Base-by-base conservation (phyloP, 345 rosid species). In the Linum lewisii region DNA sequence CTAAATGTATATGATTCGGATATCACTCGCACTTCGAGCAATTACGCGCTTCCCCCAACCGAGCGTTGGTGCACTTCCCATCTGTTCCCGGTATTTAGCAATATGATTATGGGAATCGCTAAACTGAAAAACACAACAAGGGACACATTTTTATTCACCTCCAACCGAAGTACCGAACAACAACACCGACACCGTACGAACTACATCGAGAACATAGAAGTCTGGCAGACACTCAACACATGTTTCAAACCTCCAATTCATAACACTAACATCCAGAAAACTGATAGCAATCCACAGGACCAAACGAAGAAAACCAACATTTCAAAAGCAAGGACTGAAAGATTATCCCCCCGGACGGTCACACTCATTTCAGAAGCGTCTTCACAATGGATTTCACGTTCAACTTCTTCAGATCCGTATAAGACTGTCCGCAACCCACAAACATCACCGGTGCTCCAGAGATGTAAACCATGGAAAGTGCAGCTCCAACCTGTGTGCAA, bases 381-480 rank as follows among this genome's bases (percentile, higher is more conserved):
- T 93, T 90, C 44, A 83, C 95, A 6, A 94, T 90, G 6, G 92
- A 69, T 58, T 89, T 93, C 58, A 85, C 97, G 34, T 93, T 87
- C 49, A 93, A 84, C 76, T 85, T 93, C 81, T 89, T 89, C 59
- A 93, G 80, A 69, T 93, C 99, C 1, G 99, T 87, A 67, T 93
- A 93, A 0, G 94, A 85, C 75, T 90, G 97, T 18, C 99, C 99
- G 15, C 99, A 93, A 23, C 99, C 99, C n/a, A 93, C 92, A 9
- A 93, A 93, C 99, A 93, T 93, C 42, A 93, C 97, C 0, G 97
- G 99, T 20, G 97, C 79, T 32, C 99, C 99, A 0, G 96, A 93
- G 29, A 84, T 82, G 75, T 93, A 93, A 44, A 93, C 99, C 99
- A 93, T 87, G 0, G 97, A 90, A 49, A 93, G 78, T 0, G 99